Conservation (phyloP, 352 stramenopile genomes). For the Phytophthora nicotianae region DNA sequence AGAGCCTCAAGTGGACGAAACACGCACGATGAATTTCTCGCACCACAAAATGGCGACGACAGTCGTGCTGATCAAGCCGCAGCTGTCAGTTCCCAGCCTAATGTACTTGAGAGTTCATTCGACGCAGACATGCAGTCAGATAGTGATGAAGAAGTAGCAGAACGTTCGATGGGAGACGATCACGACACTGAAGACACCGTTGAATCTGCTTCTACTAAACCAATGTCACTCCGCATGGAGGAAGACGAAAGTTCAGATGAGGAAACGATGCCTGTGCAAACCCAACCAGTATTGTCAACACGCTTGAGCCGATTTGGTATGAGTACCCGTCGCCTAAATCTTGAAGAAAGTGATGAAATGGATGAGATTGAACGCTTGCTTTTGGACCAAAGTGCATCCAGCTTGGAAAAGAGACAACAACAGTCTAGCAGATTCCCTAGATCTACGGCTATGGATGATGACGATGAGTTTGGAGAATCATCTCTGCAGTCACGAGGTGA, state of each 20-base stretch:
- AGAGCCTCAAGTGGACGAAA: too few relatives aligned
- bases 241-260: slow-evolving; percentile 32
- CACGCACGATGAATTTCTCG: too few relatives aligned
- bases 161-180: slow-evolving; percentile 8
- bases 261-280: slow-evolving; percentile 19
- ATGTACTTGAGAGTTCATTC: too few relatives aligned
- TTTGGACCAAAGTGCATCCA: slow-evolving; percentile 23
- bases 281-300: slow-evolving; percentile 9
- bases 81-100: too few relatives aligned
- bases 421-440: neutral
- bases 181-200: neutral
- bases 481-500: slow-evolving; percentile 10
- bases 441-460: slow-evolving; percentile 7
- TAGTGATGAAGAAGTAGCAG: too few relatives aligned
- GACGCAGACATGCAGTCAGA: too few relatives aligned
- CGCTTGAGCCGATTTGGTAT: slow-evolving; percentile 20
- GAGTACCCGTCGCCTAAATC: slow-evolving; percentile 8
- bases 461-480: slow-evolving; percentile 18
- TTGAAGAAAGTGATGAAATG: slow-evolving; percentile 41
- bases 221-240: slow-evolving; percentile 14
- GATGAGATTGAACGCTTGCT: slow-evolving; percentile 36
- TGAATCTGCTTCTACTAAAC: neutral
- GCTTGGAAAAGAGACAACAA: slow-evolving; percentile 2
- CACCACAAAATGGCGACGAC: too few relatives aligned
- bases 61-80: too few relatives aligned